Evolutionary conservation across 2,329 filamentous ascomycete species (phyloP).

Genomic region (Claviceps humidiphila): DNA sequence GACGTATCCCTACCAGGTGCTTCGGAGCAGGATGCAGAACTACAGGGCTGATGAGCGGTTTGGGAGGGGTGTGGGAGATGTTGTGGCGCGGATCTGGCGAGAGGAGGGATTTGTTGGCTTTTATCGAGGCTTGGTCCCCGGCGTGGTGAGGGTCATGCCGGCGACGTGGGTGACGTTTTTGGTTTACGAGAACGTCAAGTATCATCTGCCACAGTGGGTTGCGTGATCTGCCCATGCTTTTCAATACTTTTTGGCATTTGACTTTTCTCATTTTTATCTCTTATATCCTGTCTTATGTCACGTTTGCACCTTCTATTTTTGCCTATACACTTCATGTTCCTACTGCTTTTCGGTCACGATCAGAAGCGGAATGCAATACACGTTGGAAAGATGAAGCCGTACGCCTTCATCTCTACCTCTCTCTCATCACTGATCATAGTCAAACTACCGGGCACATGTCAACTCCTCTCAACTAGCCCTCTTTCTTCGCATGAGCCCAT

Average conservation of each 20-base stretch:
- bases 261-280: too few relatives aligned
- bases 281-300: too few relatives aligned
- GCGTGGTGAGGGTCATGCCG: slow-evolving; percentile 80
- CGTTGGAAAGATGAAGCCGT: too few relatives aligned
- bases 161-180: slow-evolving; percentile 95
- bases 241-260: neutral
- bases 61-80: slow-evolving; percentile 55
- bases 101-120: slow-evolving; percentile 75
- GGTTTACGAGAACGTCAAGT: slow-evolving; percentile 89
- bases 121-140: slow-evolving; percentile 82
- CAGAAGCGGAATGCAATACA: too few relatives aligned
- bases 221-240: neutral
- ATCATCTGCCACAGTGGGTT: slow-evolving; percentile 43
- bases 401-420: too few relatives aligned
- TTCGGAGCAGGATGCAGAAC: slow-evolving; percentile 77
- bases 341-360: too few relatives aligned
- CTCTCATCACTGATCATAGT: too few relatives aligned
- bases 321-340: too few relatives aligned
- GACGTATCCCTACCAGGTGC: slow-evolving; percentile 91
- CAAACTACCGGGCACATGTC: too few relatives aligned
- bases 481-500: too few relatives aligned
- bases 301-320: too few relatives aligned
- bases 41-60: slow-evolving; percentile 70
- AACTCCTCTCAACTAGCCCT: too few relatives aligned
- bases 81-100: slow-evolving; percentile 58